Percentiles rank a stretch among this genome's conserved stretches.
Conservation (phyloP, 2,329 filamentous ascomycete species). For the Neofusicoccum ribis region DNA sequence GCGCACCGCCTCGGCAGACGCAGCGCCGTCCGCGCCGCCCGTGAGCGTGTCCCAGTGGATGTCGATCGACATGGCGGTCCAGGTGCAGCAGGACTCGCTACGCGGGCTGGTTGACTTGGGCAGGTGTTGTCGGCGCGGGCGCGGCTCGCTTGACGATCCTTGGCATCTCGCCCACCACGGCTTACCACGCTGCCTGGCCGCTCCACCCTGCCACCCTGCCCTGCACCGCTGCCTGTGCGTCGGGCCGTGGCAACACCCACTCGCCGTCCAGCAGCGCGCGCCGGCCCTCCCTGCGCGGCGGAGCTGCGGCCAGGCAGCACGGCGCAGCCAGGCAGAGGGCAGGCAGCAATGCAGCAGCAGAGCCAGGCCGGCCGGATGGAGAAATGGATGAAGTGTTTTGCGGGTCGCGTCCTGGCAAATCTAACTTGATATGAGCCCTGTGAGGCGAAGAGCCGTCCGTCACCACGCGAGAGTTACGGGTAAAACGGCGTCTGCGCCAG, state of each 20-base stretch:
- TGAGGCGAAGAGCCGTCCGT: not conserved
- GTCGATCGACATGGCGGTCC: constrained; percentile 80
- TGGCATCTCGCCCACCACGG: not conserved
- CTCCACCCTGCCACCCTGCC: not conserved
- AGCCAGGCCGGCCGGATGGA: not conserved
- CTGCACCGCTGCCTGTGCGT: not conserved
- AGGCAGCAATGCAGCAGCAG: constrained; percentile 1
- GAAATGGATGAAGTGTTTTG: not conserved
- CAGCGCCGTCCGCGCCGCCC: constrained; percentile 80
- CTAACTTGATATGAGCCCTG: constrained; percentile 15
- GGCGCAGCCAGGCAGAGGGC: not conserved
- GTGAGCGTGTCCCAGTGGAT: constrained; percentile 95
- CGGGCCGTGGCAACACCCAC: not conserved
- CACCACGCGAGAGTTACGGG: not conserved
- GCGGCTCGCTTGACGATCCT: constrained; percentile 14
- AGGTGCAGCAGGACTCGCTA: not conserved
- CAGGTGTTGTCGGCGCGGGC: not conserved
- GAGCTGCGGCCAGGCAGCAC: not conserved
- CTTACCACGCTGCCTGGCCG: too few species aligned
- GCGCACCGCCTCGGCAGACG: constrained; percentile 81
- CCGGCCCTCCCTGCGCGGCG: not conserved
- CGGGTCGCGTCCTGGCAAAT: constrained; percentile 15
- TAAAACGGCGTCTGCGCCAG: constrained; percentile 11
- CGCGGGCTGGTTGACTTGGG: not conserved
- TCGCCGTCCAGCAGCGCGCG: too few species aligned